Conservation (phyloP, 2,329 filamentous ascomycete genomes). For the Penicillium sp. region DNA sequence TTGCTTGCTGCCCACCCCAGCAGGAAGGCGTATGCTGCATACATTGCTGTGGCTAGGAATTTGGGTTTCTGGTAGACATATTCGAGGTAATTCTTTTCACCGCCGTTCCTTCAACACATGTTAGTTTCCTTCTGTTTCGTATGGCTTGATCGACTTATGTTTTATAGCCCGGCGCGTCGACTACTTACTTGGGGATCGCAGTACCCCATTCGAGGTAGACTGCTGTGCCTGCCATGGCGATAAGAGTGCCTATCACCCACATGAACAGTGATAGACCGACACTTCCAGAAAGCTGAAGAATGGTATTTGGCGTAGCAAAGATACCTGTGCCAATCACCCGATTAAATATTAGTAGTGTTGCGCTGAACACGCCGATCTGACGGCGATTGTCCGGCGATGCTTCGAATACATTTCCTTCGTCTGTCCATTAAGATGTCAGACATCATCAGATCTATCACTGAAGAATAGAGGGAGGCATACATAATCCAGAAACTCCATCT, state of each 20-base stretch:
- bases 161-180: no score
- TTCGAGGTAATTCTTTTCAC: constrained; percentile 57
- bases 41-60: constrained; percentile 56
- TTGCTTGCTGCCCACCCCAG: constrained; percentile 46
- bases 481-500: background rate
- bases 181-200: constrained; percentile 45
- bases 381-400: constrained; percentile 36
- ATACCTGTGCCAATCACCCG: constrained; percentile 52
- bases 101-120: constrained; percentile 44
- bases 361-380: constrained; percentile 42
- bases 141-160: no score
- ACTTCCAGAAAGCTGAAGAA: constrained; percentile 47
- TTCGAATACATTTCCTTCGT: constrained; percentile 39
- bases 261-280: constrained; percentile 50
- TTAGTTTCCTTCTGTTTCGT: background rate
- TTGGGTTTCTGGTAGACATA: constrained; percentile 53
- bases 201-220: constrained; percentile 53
- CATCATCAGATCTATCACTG: no score
- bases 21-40: constrained; percentile 52
- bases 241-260: constrained; percentile 51
- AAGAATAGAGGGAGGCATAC: background rate
- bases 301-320: constrained; percentile 50
- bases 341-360: constrained; percentile 50
- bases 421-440: constrained; percentile 15
- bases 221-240: constrained; percentile 47